These are phyloP conservation scores for Miamiensis avidus DNA, from an alignment of 169 alveolate genomes.

Conservation along the genomic window DNA sequence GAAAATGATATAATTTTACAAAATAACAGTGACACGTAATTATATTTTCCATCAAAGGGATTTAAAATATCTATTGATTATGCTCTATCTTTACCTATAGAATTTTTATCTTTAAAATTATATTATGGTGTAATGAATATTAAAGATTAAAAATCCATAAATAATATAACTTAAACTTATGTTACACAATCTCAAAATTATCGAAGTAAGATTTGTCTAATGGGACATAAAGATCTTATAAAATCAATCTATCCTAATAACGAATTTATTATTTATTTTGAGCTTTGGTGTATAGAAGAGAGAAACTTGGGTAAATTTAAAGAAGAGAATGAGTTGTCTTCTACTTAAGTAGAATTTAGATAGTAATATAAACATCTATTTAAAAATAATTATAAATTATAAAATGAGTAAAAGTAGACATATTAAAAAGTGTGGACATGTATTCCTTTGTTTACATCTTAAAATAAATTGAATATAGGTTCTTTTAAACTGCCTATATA, in stretches of 20 bases:
- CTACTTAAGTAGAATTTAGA: too few species aligned
- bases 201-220: neutral
- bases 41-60: neutral
- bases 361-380: too few species aligned
- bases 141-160: neutral
- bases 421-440: neutral
- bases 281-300: neutral
- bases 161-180: neutral
- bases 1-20: too few species aligned
- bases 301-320: neutral
- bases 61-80: neutral
- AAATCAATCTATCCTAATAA: neutral
- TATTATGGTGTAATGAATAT: neutral
- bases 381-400: too few species aligned
- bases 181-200: neutral
- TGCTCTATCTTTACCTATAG: neutral
- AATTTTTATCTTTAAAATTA: too few species aligned
- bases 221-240: neutral
- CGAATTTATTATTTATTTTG: neutral
- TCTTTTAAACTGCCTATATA: too few species aligned
- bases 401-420: too few species aligned
- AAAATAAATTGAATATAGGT: too few species aligned
- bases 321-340: neutral
- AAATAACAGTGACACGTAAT: neutral
- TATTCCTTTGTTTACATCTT: neutral